These are phyloP conservation scores for Ceratocystis cacaofunesta DNA, from an alignment of 2,329 filamentous ascomycete genomes.

Conservation along the genomic window DNA sequence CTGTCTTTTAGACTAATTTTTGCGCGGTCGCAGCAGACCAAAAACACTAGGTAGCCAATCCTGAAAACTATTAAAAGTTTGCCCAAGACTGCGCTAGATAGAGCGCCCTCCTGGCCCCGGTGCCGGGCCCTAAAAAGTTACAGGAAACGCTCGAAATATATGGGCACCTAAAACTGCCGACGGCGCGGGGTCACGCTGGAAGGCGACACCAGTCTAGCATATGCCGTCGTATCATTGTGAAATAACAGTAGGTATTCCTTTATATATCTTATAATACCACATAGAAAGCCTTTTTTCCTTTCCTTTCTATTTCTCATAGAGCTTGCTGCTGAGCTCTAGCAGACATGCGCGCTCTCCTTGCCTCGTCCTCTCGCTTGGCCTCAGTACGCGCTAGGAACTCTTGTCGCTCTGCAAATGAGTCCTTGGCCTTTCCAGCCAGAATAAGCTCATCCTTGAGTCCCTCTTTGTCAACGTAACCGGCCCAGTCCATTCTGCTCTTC, in stretches of 20 bases:
- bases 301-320: not conserved
- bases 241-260: not conserved
- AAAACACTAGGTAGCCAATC: too few species aligned
- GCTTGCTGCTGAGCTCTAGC: conserved; percentile 18
- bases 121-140: too few species aligned
- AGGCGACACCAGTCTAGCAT: too few species aligned
- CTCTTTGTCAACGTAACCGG: conserved; percentile 55
- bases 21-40: too few species aligned
- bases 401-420: conserved; percentile 45
- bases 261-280: not conserved
- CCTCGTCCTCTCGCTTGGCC: conserved; percentile 45
- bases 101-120: too few species aligned
- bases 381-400: conserved; percentile 53
- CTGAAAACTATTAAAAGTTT: too few species aligned
- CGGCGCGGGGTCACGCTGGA: too few species aligned
- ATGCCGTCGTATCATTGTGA: too few species aligned
- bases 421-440: conserved; percentile 49
- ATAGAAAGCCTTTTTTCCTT: not conserved
- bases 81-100: too few species aligned
- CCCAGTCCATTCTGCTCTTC: conserved; percentile 61
- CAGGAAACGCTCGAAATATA: too few species aligned
- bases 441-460: conserved; percentile 55
- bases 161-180: too few species aligned
- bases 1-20: too few species aligned
- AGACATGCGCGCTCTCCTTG: conserved; percentile 37